phyloP scores from a whole-genome alignment of 352 stramenopile species.

The Phytopythium helicoides region DNA sequence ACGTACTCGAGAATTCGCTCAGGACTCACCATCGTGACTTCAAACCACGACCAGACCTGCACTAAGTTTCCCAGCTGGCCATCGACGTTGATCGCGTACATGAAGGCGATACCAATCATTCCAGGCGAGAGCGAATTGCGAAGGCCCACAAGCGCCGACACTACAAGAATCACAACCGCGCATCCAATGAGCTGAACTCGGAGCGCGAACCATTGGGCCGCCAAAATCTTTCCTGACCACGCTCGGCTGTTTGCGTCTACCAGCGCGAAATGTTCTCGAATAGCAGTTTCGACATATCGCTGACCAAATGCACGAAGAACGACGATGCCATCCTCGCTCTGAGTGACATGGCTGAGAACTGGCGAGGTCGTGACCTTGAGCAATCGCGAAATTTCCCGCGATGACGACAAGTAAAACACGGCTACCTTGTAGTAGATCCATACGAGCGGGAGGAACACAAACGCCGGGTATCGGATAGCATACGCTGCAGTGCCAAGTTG shows the following conservation, averaged over 20 bases:
- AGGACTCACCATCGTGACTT: constrained; percentile 77
- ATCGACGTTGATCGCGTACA: constrained; percentile 82
- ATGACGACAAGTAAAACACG: constrained; percentile 12
- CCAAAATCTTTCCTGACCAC: constrained; percentile 15
- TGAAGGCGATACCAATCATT: constrained; percentile 71
- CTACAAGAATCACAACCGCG: constrained; percentile 65
- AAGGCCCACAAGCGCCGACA: constrained; percentile 27
- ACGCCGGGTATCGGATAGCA: constrained; percentile 56
- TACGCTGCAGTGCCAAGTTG: constrained; percentile 60
- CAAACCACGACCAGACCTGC: constrained; percentile 30
- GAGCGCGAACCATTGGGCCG: constrained; percentile 24
- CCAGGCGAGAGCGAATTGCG: constrained; percentile 29
- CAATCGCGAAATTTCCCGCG: constrained; percentile 13
- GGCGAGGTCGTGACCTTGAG: constrained; percentile 22
- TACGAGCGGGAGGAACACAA: constrained; percentile 64
- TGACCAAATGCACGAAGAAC: constrained; percentile 43
- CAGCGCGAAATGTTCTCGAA: constrained; percentile 12
- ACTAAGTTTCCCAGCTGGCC: constrained; percentile 62
- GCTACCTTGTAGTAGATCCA: constrained; percentile 54
- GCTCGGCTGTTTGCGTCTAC: constrained; percentile 19
- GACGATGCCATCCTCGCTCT: constrained; percentile 27
- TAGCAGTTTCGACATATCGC: constrained; percentile 21
- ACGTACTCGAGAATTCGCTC: constrained; percentile 80
- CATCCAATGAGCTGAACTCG: constrained; percentile 66
- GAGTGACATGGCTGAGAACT: constrained; percentile 30